Conservation (phyloP, 2,329 filamentous ascomycete species). For the Emergomyces africanus region DNA sequence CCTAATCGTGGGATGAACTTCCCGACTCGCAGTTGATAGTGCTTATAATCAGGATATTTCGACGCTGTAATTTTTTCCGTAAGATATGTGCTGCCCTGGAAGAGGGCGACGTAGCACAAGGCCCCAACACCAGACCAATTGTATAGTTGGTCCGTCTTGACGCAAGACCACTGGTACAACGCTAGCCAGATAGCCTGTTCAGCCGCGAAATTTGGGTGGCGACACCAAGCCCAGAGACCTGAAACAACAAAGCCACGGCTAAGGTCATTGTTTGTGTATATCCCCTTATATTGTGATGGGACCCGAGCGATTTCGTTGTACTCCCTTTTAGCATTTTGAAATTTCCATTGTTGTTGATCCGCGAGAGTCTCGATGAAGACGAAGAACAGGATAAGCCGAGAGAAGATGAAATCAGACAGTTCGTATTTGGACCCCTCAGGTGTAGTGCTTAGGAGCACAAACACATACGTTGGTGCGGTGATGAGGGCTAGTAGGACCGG, state of each 20-base stretch:
- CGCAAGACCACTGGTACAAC: conserved; percentile 80
- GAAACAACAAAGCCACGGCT: conserved; percentile 79
- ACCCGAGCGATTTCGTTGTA: conserved; percentile 65
- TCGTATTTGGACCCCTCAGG: conserved; percentile 42
- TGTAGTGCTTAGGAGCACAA: conserved; percentile 54
- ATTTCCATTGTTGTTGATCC: conserved; percentile 89
- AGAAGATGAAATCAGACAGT: conserved; percentile 46
- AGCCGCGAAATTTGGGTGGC: conserved; percentile 89
- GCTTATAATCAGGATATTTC: conserved; percentile 80
- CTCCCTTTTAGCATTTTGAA: conserved; percentile 63
- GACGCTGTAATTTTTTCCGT: conserved; percentile 67
- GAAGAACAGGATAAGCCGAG: conserved; percentile 42
- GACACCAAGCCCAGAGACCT: conserved; percentile 75
- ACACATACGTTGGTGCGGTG: conserved; percentile 68
- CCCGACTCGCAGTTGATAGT: conserved; percentile 72
- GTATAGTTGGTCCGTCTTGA: conserved; percentile 54
- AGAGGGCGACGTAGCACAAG: conserved; percentile 59
- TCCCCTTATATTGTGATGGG: conserved; percentile 37
- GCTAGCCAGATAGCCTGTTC: conserved; percentile 85
- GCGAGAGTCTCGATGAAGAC: conserved; percentile 63
- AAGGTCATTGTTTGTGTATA: conserved; percentile 58
- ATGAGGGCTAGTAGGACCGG: conserved; percentile 69
- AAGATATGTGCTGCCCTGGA: conserved; percentile 78
- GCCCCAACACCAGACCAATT: conserved; percentile 70
- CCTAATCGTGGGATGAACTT: conserved; percentile 58